A percentile compares a stretch with the other conserved stretches of the same genome.
phyloP scores from a whole-genome alignment of 768 basidiomycete genomes.

The Pleurotus platypus region DNA sequence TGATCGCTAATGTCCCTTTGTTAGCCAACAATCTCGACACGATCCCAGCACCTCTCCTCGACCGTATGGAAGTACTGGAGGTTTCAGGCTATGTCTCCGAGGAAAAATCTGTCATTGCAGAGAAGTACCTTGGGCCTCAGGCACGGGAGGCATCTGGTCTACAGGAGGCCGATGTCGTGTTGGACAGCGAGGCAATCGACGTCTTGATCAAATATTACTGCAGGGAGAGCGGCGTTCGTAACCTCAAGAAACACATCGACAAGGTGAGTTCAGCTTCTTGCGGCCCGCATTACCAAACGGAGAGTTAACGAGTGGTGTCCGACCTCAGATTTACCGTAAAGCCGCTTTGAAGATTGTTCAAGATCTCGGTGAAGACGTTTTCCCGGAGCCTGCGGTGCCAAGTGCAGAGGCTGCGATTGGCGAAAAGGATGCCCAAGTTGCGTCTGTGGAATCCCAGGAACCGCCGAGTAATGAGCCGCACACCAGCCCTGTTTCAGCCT shows the following conservation, averaged over 20 bases:
- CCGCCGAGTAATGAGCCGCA: conserved; percentile 36
- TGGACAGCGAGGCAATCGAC: conserved; percentile 78
- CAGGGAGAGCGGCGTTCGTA: conserved; percentile 94
- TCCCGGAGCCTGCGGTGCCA: conserved; percentile 62
- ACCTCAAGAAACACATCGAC: conserved; percentile 97
- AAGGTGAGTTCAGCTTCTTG: conserved; percentile 54
- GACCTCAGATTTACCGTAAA: conserved; percentile 86
- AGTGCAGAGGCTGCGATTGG: conserved; percentile 9
- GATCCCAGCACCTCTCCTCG: conserved; percentile 89
- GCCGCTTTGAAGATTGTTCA: conserved; percentile 89
- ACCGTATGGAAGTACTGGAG: conserved; percentile 96
- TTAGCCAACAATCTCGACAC: conserved; percentile 86
- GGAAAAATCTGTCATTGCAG: conserved; percentile 87
- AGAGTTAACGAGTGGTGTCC: background rate
- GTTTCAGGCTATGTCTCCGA: conserved; percentile 93
- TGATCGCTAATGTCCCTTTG: background rate
- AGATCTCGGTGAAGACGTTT: conserved; percentile 82
- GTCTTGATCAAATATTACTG: conserved; percentile 95
- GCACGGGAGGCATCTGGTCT: conserved; percentile 90
- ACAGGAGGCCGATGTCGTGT: conserved; percentile 74
- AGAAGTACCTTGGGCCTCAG: conserved; percentile 86
- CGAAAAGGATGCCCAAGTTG: conserved; percentile 13
- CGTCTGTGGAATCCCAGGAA: conserved; percentile 50
- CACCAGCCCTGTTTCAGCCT: conserved; percentile 7
- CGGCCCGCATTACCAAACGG: background rate